Evolutionary conservation across 768 basidiomycete genomes (phyloP), one percentile per base, ranked within the genome.

Genomic region (Tylopilus subfusipes): DNA sequence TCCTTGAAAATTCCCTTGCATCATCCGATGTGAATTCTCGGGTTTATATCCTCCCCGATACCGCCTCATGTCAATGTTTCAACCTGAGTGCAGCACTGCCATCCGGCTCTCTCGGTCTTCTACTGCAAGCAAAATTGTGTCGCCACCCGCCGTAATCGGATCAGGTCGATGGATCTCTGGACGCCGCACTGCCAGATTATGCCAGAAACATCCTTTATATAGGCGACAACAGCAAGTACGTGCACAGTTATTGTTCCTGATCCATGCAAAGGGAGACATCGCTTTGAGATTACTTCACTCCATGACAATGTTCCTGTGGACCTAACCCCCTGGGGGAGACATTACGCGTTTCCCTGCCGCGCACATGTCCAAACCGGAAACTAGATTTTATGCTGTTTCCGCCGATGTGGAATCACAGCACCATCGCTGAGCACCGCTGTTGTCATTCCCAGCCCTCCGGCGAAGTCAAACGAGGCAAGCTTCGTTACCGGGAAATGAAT

Each of bases 401-500:
- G 27, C 27, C 13, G 30, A 33, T 25, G 42, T 38, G 19, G 27
- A 22, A 6, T 19, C 44, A 30, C 24, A 2, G 12, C 42, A 22
- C 12, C 16, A 12, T 21, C 21, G 39, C n/a, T 40, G 19, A 5
- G 18, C 27, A 39, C 29, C 3, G 16, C 22, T 50, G n/a, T 49
- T 49, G 25, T 24, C 27, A 18, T 27, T 43, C 24, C 29, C 7
- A n/a, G 40, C 4, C 31, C n/a, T 34, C 11, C 25, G 36, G 27
- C 47, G 7, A 22, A 8, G 29, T 12, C 22, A 12, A 33, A 33
- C 18, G 21, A 42, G 49, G 40, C 50, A 24, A 13, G 24, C 50
- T 21, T 44, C 45, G 29, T 53, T 30, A 48, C 50, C 25, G 33
- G 42, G 55, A 52, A 57, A 58, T 52, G 48, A 55, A 54, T 19